These are phyloP conservation scores for Vitrella brassicaformis DNA, from an alignment of 73 alveolate species.

Conservation along the genomic window DNA sequence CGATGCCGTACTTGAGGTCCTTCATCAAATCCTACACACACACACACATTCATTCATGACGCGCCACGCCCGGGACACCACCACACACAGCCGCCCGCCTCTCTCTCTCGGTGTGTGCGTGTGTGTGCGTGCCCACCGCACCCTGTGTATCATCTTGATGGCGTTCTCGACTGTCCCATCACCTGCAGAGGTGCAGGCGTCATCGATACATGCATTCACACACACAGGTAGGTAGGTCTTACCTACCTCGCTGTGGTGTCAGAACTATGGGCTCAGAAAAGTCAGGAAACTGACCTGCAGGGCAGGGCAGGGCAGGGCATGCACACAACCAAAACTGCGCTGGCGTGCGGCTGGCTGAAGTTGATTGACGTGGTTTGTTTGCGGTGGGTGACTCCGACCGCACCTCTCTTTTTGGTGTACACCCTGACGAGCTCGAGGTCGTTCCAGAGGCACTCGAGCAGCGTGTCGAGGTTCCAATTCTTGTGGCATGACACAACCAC, in stretches of 20 bases:
- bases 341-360: no score
- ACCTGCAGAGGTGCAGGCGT: background rate
- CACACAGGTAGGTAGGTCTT: background rate
- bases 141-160: background rate
- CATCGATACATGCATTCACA: background rate
- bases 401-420: constrained; percentile 58
- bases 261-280: constrained; percentile 50
- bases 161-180: background rate
- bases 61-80: background rate
- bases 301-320: no score
- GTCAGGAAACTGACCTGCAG: background rate
- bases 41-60: background rate
- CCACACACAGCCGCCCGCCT: background rate
- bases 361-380: no score
- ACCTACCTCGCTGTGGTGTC: background rate
- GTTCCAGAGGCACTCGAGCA: constrained; percentile 86
- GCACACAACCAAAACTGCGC: no score
- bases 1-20: constrained; percentile 79
- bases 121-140: background rate
- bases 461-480: constrained; percentile 87
- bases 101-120: background rate
- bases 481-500: constrained; percentile 77
- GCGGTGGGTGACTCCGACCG: no score
- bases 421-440: constrained; percentile 75
- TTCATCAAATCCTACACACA: constrained; percentile 35